Evolutionary conservation across 345 rosid genomes (phyloP).

Genomic region (Heritiera fomes): DNA sequence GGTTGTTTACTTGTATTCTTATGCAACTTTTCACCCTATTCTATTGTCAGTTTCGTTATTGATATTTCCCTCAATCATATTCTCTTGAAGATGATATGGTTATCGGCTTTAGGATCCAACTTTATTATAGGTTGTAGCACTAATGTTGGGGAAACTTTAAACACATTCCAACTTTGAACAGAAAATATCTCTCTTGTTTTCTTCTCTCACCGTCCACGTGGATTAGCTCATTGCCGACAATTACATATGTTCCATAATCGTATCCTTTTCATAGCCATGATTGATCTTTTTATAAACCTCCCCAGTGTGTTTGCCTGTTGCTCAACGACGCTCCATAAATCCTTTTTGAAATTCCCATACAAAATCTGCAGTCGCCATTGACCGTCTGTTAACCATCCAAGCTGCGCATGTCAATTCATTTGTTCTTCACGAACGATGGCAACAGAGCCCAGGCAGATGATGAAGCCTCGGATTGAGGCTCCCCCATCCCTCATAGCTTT

Average conservation of each 20-base stretch:
- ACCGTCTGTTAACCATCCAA: neutral
- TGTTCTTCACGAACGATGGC: conserved; percentile 22
- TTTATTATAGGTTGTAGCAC: neutral
- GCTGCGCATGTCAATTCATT: neutral
- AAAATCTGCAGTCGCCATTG: neutral
- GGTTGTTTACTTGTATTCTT: neutral
- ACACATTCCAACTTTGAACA: too few relatives aligned
- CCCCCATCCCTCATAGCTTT: conserved; percentile 35
- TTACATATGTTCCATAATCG: neutral
- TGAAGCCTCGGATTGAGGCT: conserved; percentile 44
- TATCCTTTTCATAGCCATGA: neutral
- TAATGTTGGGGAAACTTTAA: neutral
- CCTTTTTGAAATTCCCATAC: neutral
- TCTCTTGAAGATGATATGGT: neutral
- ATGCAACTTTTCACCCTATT: too few relatives aligned
- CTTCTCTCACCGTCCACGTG: neutral
- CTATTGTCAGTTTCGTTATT: neutral
- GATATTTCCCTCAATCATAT: neutral
- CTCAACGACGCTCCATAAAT: neutral
- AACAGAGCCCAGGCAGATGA: neutral
- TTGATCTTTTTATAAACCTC: neutral
- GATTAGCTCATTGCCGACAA: conserved; percentile 9
- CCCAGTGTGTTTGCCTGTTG: neutral
- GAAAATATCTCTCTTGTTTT: neutral
- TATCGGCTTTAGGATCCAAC: neutral